Base-by-base conservation (phyloP, 2,329 filamentous ascomycete genomes). In the Diaporthe eres region DNA sequence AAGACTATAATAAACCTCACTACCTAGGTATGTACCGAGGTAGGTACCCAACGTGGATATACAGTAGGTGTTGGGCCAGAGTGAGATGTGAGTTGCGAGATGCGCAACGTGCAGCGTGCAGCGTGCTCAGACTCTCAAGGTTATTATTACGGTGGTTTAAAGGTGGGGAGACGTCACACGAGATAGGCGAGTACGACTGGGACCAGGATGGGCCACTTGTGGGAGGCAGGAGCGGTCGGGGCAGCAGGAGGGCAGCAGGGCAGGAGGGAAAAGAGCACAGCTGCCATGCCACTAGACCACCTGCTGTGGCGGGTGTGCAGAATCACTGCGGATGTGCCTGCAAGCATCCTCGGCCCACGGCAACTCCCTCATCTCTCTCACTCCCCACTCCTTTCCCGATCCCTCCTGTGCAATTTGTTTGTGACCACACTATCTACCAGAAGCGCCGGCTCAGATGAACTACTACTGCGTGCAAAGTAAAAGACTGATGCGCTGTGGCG, bases 81-180 rank as follows among this genome's bases (percentile, higher is more conserved):
- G 6, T 61, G 31, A 39, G 57, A 60, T 60, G 63, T 55, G 31
- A 55, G 47, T 28, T 53, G 34, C 53, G 65, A 53, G 65, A 49
- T 67, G 61, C 4, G 60, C 60, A 65, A 42, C 19, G 39, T 55
- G 65, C 65, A 68, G 63, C 31, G 22, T 68, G 63, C 65, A 68
- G 47, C 31, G 22, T 39, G 47, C 47, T 47, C 15, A 22, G 42
- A n/a, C 31, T 22, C 8, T 34, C 34, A 34, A 34, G 34, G 34
- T 34, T n/a, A 25, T 25, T 25, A 25, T 25, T 31, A 31, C 53
- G 71, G 58, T 42, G n/a, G 39, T 55, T 61, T 10, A 63, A 44
- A 53, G 57, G 71, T 61, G 60, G 58, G 47, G 58, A 73, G 71
- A 73, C 58, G 71, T 73, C 71, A 73, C 71, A 73, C 58, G 51